These are phyloP conservation scores for Umbelopsis sp. DNA, from an alignment of 192 early-diverging fungal genomes.

Conservation along the genomic window DNA sequence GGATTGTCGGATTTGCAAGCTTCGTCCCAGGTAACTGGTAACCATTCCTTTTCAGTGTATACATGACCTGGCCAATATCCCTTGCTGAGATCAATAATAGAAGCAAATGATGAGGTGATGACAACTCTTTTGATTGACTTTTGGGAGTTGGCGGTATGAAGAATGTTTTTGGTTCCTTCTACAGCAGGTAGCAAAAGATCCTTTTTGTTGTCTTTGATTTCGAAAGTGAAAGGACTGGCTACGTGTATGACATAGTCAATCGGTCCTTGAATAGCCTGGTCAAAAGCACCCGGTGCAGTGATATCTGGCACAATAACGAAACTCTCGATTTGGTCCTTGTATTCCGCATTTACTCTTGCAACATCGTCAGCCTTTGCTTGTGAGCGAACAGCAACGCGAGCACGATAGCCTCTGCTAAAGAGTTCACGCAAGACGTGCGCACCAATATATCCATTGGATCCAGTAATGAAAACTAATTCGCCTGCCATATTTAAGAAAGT, in stretches of 20 bases:
- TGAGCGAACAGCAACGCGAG: neutral
- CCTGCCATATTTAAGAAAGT: neutral
- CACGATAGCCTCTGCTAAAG: neutral
- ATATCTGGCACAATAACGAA: neutral
- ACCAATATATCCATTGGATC: conserved; percentile 19
- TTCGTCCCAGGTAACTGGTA: neutral
- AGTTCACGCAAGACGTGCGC: neutral
- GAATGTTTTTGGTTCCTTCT: conserved; percentile 6
- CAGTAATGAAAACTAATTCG: neutral
- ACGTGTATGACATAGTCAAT: conserved; percentile 6
- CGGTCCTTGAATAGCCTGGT: neutral
- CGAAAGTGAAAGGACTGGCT: neutral
- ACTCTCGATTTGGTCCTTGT: neutral
- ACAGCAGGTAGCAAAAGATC: neutral
- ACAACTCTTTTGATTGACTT: conserved; percentile 4
- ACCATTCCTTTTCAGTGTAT: conserved; percentile 17
- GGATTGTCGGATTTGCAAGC: neutral
- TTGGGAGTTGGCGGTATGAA: neutral
- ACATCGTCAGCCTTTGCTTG: neutral
- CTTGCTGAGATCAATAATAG: neutral
- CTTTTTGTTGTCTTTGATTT: conserved; percentile 1
- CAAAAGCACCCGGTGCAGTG: neutral
- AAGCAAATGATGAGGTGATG: conserved; percentile 9
- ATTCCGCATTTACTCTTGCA: neutral
- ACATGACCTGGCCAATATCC: neutral